Evolutionary conservation across 352 stramenopile species (phyloP), one percentile per base, ranked within the genome.

Genomic region (Pythium myriotylum): DNA sequence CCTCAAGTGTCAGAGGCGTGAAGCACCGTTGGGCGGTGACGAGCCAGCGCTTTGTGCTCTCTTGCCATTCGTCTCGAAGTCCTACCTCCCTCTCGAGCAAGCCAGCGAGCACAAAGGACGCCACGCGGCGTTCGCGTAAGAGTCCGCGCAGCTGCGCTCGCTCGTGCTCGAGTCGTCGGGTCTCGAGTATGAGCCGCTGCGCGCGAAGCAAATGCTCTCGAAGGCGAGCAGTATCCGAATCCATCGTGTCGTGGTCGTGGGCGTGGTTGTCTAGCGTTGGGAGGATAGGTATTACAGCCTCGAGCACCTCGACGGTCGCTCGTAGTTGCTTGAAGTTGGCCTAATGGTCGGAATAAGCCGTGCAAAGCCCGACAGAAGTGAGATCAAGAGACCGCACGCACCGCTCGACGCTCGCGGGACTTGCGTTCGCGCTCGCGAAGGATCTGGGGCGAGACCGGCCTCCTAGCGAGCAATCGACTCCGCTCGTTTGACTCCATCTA

Each of bases 81-180:
- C 17, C 10, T 5, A 16, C 12, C 33, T 29, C 5, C 6, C 10
- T 14, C 1, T 32, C 5, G 17, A 56, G 1, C 14, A 51, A 4
- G 3, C 12, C 4, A 2, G 54, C 32, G 42, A 62, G 23, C 4
- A 45, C 13, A 5, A 19, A 26, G 8, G 8, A 12, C 54, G 45
- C 19, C 4, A 62, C 32, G 14, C 32, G 22, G 5, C 56, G 37
- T 23, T 63, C 45, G 9, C 24, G 16, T 6, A 63, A 27, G 7
- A 63, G 33, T 14, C 17, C 20, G 19, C 14, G 33, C 23, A 63
- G 46, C 24, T 56, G 19, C 16, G n/a, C 45, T 19, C n/a, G 48
- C 46, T 63, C 46, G 4, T 3, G 17, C 7, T 6, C 22, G 2
- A 55, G 56, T 37, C 2, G 3, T 9, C 42, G 19, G 13, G 20